A percentile compares a stretch with the other conserved stretches of the same genome.
Conservation (phyloP, 148 eudicot species). For the Chenopodium quinoa region DNA sequence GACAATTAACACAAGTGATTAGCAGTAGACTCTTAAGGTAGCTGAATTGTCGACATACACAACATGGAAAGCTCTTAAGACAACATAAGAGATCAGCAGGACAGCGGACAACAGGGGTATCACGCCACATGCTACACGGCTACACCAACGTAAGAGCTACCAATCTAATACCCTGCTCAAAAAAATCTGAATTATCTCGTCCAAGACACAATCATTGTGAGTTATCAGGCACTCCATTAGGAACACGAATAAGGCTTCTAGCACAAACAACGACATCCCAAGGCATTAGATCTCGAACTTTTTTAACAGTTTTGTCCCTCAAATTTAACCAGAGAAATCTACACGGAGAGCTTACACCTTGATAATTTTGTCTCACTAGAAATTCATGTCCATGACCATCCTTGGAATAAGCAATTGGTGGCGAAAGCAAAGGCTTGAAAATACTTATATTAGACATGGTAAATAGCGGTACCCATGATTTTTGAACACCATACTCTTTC, state of each 20-base stretch:
- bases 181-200: too few species aligned
- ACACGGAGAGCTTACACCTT: too few species aligned
- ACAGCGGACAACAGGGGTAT: too few species aligned
- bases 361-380: neutral
- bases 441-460: neutral
- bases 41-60: too few species aligned
- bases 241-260: neutral
- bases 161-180: too few species aligned
- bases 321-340: neutral
- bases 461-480: neutral
- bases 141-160: too few species aligned
- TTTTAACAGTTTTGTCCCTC: neutral
- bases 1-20: too few species aligned
- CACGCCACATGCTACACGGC: too few species aligned
- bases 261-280: neutral
- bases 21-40: too few species aligned
- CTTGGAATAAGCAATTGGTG: neutral
- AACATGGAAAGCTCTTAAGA: too few species aligned
- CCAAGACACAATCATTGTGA: too few species aligned
- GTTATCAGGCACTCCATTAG: neutral
- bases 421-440: neutral
- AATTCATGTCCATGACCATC: neutral
- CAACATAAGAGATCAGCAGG: too few species aligned
- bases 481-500: neutral
- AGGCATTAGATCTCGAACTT: neutral